A percentile compares a stretch with the other conserved stretches of the same genome.
phyloP scores from a whole-genome alignment of 228 moss, liverwort and hornwort species.

The Sphagnum fallax region DNA sequence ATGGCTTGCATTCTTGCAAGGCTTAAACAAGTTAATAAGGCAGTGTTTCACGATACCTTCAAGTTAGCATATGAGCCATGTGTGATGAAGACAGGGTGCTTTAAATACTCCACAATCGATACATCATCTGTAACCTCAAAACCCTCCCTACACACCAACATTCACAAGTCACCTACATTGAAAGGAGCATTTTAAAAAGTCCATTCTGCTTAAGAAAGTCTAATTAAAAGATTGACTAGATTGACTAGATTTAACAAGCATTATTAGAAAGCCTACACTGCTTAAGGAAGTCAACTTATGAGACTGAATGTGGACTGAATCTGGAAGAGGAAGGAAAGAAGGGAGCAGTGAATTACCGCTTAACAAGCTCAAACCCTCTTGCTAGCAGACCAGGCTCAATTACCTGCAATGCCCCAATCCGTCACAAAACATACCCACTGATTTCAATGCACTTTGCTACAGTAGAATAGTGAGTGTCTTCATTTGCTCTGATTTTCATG shows the following conservation, averaged over 20 bases:
- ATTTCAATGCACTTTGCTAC: not conserved
- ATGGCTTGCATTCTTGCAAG: too few species aligned
- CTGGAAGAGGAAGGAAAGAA: too few species aligned
- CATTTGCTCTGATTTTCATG: not conserved
- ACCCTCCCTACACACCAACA: slow-evolving; percentile 37
- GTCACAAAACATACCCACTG: not conserved
- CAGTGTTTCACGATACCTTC: slow-evolving; percentile 28
- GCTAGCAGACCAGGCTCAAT: slow-evolving; percentile 69
- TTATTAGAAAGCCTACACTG: too few species aligned
- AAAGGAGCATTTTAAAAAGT: too few species aligned
- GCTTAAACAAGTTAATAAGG: not conserved
- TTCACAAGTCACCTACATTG: not conserved
- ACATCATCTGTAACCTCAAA: slow-evolving; percentile 85
- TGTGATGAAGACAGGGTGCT: slow-evolving; percentile 76
- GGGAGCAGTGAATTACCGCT: slow-evolving; percentile 13
- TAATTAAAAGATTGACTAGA: not conserved
- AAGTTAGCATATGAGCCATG: slow-evolving; percentile 76
- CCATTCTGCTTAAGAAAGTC: not conserved
- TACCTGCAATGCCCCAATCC: slow-evolving; percentile 28
- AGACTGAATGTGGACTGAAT: too few species aligned
- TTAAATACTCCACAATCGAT: slow-evolving; percentile 81
- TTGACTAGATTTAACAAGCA: not conserved
- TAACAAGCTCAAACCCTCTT: slow-evolving; percentile 73
- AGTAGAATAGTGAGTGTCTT: not conserved
- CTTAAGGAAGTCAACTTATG: too few species aligned